Evolutionary conservation across 352 stramenopile genomes (phyloP).

Genomic region (Pythium vanterpoolii): DNA sequence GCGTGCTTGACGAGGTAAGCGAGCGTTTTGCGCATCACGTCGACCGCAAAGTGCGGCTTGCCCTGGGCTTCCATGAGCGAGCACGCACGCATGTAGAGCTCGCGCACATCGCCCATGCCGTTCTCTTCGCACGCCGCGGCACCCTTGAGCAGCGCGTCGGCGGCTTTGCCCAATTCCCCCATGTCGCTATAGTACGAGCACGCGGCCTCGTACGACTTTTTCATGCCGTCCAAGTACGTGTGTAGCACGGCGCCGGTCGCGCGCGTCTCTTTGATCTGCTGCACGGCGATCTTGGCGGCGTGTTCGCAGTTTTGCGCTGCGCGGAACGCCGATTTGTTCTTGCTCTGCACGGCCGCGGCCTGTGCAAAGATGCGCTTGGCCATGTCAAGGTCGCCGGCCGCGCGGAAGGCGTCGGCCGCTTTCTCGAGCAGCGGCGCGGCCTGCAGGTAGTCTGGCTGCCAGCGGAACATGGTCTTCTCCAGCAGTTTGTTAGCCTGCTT

Average conservation of each 20-base stretch:
- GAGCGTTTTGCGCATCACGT: constrained; percentile 77
- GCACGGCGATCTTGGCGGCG: constrained; percentile 60
- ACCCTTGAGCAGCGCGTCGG: constrained; percentile 68
- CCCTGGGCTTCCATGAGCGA: constrained; percentile 74
- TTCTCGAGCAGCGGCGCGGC: constrained; percentile 71
- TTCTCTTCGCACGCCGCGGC: constrained; percentile 48
- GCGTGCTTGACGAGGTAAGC: constrained; percentile 62
- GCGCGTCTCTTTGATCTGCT: constrained; percentile 67
- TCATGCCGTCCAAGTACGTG: constrained; percentile 43
- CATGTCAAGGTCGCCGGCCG: constrained; percentile 56
- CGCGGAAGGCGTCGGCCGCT: constrained; percentile 65
- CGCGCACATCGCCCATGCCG: constrained; percentile 42
- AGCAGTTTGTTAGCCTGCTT: constrained; percentile 31
- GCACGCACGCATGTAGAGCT: constrained; percentile 64
- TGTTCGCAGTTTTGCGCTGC: constrained; percentile 74
- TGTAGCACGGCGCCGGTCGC: constrained; percentile 21
- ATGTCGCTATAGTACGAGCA: constrained; percentile 75
- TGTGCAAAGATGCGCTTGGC: constrained; percentile 56
- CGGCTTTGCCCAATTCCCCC: constrained; percentile 80
- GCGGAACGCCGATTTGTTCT: constrained; percentile 74
- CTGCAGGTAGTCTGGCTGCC: constrained; percentile 61
- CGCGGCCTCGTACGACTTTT: constrained; percentile 56
- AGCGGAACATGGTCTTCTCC: constrained; percentile 66
- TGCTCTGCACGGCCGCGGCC: constrained; percentile 58
- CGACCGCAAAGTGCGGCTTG: constrained; percentile 80